Base-by-base conservation (phyloP, 306 rosid species). In the Vigna angularis region DNA sequence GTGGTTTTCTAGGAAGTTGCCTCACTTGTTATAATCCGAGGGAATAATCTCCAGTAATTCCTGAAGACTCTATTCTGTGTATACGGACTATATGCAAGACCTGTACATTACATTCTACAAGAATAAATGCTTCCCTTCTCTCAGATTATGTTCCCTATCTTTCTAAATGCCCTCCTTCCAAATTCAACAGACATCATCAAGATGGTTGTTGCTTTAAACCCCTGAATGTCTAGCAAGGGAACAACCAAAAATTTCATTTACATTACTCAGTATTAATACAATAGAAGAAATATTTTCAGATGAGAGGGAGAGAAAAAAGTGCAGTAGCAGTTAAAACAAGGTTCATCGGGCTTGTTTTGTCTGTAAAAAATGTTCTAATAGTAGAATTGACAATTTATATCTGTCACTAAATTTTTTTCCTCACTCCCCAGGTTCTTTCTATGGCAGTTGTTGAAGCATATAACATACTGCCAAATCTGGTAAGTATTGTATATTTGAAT, bases 381-480 rank as follows among this genome's bases (percentile, higher is more conserved):
- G n/a, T 17, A 12, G 65, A 49, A 65, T 16, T 55, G 42, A 64
- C 61, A 15, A 34, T 36, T 32, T 48, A 38, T 74, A 30, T 84
- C 45, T 74, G 67, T 20, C 53, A 55, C 58, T 82, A 56, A 76
- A 51, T 63, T 24, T 24, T 55, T 75, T 36, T 17, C 24, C 49
- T 42, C 72, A 47, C 17, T 80, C 65, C 71, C 34, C 80, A 94
- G 98, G 82, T 66, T 79, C 79, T 89, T 84, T 90, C 98, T 24
- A 84, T 66, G 10, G 85, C 85, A 56, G 89, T 90, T 62, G 87
- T 94, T 34, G 98, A 94, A 72, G 96, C 96, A 64, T 94, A 91
- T 75, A 94, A 94, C 85, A 78, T 90, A 64, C 86, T 90, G 24
- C 98, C 98, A 38, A 89, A 75, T 82, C 85, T 94, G 91, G 98